Evolutionary conservation across 352 stramenopile genomes (phyloP), one percentile per base, ranked within the genome.

Genomic region (Globisporangium echinulatum): DNA sequence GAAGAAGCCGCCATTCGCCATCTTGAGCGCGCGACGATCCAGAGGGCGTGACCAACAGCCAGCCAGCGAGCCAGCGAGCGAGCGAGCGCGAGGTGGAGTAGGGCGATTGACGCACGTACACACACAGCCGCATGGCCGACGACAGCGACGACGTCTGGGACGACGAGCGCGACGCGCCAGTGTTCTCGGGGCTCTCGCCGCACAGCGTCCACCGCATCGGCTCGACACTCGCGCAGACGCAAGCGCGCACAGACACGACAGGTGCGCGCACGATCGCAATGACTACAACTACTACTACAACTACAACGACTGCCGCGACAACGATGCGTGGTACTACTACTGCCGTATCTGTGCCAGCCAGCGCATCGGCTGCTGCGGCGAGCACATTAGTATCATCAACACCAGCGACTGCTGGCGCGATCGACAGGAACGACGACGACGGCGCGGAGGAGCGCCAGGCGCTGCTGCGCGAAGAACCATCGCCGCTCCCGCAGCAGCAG

Each of bases 131-230:
- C 49, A 58, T 63, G 51, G 50, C 48, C 11, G 36, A 49, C 50
- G 58, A 58, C 37, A 47, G 54, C 19, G 44, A 39, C 43, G 17
- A 17, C 46, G n/a, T 14, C 58, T 42, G 53, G 19, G n/a, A 50
- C 36, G 59, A 61, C 44, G 59, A 64, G 38, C 54, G 51, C 4
- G 60, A 66, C 44, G 54, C 49, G 43, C 43, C 61, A 44, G 61
- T 62, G 38, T 62, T 66, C 48, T 37, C 54, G 1, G 54, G 54
- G 5, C n/a, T 66, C 55, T 62, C 54, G 19, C 61, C 61, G 54
- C 61, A 55, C 42, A 62, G 48, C 49, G 61, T 58, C 52, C 58
- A 58, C 52, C 39, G 54, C 36, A 37, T 69, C 38, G 58, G 64
- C 36, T 36, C 59, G 15, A 33, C 39, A 33, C 43, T 57, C 54